phyloP scores from a whole-genome alignment of 2,329 filamentous ascomycete species.

The Penicillium sp. region DNA sequence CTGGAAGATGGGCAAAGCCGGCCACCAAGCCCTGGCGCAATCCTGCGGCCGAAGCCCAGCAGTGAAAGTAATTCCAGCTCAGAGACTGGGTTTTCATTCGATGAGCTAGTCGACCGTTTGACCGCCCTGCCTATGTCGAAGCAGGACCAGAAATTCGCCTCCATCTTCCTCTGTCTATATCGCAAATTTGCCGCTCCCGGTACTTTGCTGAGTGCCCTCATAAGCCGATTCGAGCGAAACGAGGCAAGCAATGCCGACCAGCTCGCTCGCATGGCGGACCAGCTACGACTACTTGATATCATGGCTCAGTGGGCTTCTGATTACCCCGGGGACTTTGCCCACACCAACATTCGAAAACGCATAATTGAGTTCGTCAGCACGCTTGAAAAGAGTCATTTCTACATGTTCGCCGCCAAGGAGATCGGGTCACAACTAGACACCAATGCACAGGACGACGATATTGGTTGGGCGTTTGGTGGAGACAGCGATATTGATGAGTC shows the following conservation, averaged over 20 bases:
- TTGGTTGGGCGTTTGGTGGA: conserved; percentile 77
- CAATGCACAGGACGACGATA: conserved; percentile 84
- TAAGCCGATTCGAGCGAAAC: conserved; percentile 64
- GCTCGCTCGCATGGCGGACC: conserved; percentile 75
- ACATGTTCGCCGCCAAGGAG: conserved; percentile 80
- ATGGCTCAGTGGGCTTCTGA: conserved; percentile 85
- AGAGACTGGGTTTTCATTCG: conserved; percentile 49
- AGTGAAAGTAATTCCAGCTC: conserved; percentile 32
- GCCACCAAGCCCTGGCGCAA: conserved; percentile 29
- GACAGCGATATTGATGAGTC: conserved; percentile 62
- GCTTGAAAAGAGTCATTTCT: conserved; percentile 76
- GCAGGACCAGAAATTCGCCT: conserved; percentile 82
- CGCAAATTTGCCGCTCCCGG: conserved; percentile 86
- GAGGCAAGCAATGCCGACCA: conserved; percentile 72
- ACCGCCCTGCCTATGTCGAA: conserved; percentile 79
- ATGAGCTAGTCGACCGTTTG: conserved; percentile 83
- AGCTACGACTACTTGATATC: conserved; percentile 80
- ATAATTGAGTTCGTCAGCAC: conserved; percentile 74
- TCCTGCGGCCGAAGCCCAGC: conserved; percentile 34
- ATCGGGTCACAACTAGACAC: conserved; percentile 77
- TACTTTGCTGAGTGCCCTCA: conserved; percentile 73
- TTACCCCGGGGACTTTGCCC: conserved; percentile 92
- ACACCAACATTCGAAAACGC: conserved; percentile 68
- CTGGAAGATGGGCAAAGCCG: conserved; percentile 31
- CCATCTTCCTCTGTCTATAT: conserved; percentile 89